phyloP scores from a whole-genome alignment of 148 eudicot genomes.

The Rhododendron ferrugineum region DNA sequence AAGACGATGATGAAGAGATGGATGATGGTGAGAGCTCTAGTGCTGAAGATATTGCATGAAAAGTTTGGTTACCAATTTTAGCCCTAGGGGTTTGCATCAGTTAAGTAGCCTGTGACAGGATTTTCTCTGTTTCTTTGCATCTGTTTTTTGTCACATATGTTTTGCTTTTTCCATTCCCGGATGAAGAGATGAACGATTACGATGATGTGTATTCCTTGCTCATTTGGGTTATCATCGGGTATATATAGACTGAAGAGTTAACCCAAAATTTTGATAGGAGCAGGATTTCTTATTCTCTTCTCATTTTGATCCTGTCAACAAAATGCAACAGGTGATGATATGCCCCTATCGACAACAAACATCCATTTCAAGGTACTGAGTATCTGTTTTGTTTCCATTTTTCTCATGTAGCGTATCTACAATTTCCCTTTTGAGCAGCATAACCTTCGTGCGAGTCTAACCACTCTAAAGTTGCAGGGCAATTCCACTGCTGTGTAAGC shows the following conservation, averaged over 20 bases:
- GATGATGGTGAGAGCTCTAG: constrained; percentile 3
- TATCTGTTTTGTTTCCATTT: too few relatives aligned
- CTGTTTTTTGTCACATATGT: not conserved
- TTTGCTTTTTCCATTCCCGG: too few relatives aligned
- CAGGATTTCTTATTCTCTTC: not conserved
- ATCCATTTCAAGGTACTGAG: not conserved
- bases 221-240: not conserved
- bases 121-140: not conserved
- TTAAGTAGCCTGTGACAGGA: not conserved
- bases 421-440: too few relatives aligned
- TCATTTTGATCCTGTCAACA: not conserved
- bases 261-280: constrained; percentile 6
- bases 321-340: not conserved
- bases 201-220: not conserved
- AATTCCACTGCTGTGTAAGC: too few relatives aligned
- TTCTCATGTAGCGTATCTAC: too few relatives aligned
- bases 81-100: not conserved
- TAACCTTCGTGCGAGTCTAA: too few relatives aligned
- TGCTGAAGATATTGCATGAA: constrained; percentile 1
- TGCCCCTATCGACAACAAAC: not conserved
- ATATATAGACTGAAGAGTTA: not conserved
- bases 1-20: constrained; percentile 5
- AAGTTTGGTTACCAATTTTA: not conserved
- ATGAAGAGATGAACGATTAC: too few relatives aligned
- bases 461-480: too few relatives aligned